These are phyloP conservation scores for Trichosporon sp. DNA, from an alignment of 1,284 basidiomycete species.

Conservation along the genomic window DNA sequence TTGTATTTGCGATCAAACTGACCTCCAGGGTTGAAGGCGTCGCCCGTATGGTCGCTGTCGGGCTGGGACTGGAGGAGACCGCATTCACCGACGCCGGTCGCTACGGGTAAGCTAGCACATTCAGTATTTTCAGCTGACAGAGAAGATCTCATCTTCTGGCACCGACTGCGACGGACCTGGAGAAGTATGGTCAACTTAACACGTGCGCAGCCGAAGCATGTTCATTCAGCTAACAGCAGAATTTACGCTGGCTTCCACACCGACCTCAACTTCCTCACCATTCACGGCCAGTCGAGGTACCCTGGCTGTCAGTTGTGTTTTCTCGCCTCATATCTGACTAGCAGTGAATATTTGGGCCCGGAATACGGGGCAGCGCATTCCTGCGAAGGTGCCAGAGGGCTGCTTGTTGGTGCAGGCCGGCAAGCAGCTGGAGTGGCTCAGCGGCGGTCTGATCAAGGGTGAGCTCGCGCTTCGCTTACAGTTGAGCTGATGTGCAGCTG, in stretches of 20 bases:
- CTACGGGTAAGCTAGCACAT: conserved; percentile 62
- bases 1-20: not conserved
- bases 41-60: conserved; percentile 74
- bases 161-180: conserved; percentile 81
- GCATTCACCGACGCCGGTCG: conserved; percentile 69
- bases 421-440: conserved; percentile 84
- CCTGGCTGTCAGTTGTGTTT: conserved; percentile 36
- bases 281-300: conserved; percentile 72
- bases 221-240: conserved; percentile 50
- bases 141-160: conserved; percentile 77
- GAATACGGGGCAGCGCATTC: conserved; percentile 80
- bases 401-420: conserved; percentile 71
- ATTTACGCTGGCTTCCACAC: conserved; percentile 87
- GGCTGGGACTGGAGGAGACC: conserved; percentile 64
- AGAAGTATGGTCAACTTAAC: conserved; percentile 65
- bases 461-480: not conserved
- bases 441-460: conserved; percentile 76
- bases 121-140: not conserved
- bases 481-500: conserved; percentile 51
- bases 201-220: conserved; percentile 29
- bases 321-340: not conserved
- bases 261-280: conserved; percentile 59
- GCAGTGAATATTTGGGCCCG: conserved; percentile 76
- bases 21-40: conserved; percentile 65
- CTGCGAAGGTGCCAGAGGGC: conserved; percentile 69